phyloP scores from a whole-genome alignment of 192 early-diverging fungal genomes.

The Rhizophlyctis rosea region DNA sequence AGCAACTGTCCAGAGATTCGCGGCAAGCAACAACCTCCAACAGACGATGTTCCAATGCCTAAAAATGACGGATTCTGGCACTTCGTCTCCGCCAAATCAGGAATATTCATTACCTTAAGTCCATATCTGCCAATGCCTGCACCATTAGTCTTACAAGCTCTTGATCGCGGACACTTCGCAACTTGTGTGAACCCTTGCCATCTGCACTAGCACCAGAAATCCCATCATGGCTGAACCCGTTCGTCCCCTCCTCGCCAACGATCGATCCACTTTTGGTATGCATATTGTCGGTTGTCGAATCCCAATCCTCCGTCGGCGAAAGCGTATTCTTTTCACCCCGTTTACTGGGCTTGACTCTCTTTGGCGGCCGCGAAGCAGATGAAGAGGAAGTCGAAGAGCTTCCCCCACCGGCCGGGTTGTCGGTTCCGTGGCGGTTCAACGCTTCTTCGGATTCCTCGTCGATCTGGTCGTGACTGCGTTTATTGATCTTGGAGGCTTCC shows the following conservation, averaged over 20 bases:
- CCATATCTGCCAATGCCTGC: constrained; percentile 81
- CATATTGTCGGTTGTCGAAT: too few relatives aligned
- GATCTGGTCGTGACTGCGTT: not conserved
- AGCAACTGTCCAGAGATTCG: not conserved
- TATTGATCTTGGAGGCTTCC: not conserved
- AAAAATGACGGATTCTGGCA: not conserved
- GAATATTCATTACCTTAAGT: constrained; percentile 58
- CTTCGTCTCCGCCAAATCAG: not conserved
- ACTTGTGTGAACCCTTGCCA: not conserved
- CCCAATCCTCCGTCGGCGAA: too few relatives aligned
- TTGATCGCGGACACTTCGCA: constrained; percentile 34
- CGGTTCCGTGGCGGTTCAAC: not conserved
- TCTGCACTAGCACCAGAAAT: not conserved
- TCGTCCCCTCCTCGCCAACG: too few relatives aligned
- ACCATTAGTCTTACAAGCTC: constrained; percentile 88
- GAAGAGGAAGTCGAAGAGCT: not conserved
- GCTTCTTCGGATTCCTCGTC: not conserved
- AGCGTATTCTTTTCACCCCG: too few relatives aligned
- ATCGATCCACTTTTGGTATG: too few relatives aligned
- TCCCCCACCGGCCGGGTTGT: not conserved
- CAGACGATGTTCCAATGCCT: constrained; percentile 5
- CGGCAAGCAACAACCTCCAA: not conserved
- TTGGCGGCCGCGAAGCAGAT: not conserved
- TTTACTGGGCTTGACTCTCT: too few relatives aligned
- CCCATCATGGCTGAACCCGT: not conserved